Conservation (phyloP, 1,139 yeast genomes). For the Taiozyma sp. region DNA sequence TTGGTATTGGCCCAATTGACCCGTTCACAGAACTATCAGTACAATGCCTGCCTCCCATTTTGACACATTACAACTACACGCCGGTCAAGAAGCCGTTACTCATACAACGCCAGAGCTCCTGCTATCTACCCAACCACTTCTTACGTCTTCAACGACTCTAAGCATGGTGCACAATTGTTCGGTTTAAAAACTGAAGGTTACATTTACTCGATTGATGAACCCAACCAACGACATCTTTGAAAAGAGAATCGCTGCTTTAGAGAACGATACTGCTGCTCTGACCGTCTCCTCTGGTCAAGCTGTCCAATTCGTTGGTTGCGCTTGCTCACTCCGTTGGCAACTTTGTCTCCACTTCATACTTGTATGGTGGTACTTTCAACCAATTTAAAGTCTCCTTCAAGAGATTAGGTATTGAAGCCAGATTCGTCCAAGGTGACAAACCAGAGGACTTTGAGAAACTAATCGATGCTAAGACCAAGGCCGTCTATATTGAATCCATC, state of each 20-base stretch:
- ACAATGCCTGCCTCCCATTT: constrained; percentile 47
- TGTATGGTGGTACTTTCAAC: constrained; percentile 96
- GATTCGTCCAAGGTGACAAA: constrained; percentile 77
- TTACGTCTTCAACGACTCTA: constrained; percentile 78
- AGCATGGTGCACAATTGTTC: constrained; percentile 88
- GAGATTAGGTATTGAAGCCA: constrained; percentile 77
- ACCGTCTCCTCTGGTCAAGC: constrained; percentile 96
- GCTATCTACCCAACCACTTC: constrained; percentile 90
- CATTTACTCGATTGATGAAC: constrained; percentile 90
- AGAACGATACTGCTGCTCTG: constrained; percentile 80
- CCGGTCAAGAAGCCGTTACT: constrained; percentile 69
- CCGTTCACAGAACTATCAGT: background rate
- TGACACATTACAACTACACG: constrained; percentile 91
- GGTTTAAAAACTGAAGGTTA: constrained; percentile 78
- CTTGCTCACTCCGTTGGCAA: constrained; percentile 89
- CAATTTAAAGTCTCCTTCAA: constrained; percentile 91
- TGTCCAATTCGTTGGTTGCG: constrained; percentile 82
- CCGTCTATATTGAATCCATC: constrained; percentile 82
- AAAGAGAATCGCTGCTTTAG: constrained; percentile 86
- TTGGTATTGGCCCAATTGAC: background rate
- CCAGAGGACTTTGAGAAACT: constrained; percentile 63
- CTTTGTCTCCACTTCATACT: constrained; percentile 77
- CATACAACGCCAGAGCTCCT: constrained; percentile 71
- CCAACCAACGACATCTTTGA: constrained; percentile 93
- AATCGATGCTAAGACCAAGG: constrained; percentile 83